A percentile compares a stretch with the other conserved stretches of the same genome.
These are phyloP conservation scores for Penicillium steckii DNA, from an alignment of 495 filamentous ascomycete genomes.

Conservation along the genomic window DNA sequence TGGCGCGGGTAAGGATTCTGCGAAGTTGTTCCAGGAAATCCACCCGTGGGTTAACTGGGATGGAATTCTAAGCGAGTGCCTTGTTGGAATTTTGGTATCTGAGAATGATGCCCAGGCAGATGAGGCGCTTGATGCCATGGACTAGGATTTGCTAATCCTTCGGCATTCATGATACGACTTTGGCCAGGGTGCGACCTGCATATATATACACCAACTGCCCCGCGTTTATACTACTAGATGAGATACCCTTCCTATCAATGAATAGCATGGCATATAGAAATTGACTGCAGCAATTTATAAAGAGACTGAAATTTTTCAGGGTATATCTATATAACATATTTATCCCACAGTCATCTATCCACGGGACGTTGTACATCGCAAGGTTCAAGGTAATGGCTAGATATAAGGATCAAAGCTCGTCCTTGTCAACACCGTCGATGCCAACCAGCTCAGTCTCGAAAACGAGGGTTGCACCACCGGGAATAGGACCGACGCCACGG, in stretches of 20 bases:
- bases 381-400: neutral
- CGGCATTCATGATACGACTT: neutral
- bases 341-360: neutral
- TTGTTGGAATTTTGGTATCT: constrained; percentile 80
- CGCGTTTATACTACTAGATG: constrained; percentile 12
- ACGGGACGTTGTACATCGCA: neutral
- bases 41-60: constrained; percentile 99
- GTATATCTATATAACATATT: neutral
- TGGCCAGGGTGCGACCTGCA: neutral
- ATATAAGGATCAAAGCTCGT: constrained; percentile 45
- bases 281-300: neutral
- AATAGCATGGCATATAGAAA: neutral
- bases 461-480: constrained; percentile 73
- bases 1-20: constrained; percentile 67
- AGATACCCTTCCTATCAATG: constrained; percentile 13
- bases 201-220: neutral
- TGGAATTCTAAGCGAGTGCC: constrained; percentile 81
- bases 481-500: constrained; percentile 72
- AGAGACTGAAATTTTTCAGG: neutral
- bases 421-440: constrained; percentile 74
- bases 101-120: constrained; percentile 60
- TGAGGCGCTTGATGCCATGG: constrained; percentile 67
- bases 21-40: constrained; percentile 82
- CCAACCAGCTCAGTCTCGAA: constrained; percentile 92
- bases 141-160: constrained; percentile 44